Evolutionary conservation across 2,329 filamentous ascomycete species (phyloP).

Genomic region (Scopulariopsis brevicaulis): DNA sequence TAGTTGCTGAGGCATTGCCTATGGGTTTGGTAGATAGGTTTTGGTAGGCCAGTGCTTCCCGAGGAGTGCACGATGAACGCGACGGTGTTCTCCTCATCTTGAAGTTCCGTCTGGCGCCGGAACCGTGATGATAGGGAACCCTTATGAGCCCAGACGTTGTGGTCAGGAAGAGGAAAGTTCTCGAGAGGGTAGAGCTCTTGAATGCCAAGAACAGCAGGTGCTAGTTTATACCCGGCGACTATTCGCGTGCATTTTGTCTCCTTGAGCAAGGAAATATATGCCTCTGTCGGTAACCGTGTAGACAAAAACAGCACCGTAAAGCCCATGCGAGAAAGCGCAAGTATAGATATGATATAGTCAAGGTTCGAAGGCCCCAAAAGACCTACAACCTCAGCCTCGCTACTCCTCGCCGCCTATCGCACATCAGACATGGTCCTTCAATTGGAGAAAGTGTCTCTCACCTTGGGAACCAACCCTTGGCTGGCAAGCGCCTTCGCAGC

Average conservation of each 20-base stretch:
- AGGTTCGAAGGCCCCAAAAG: slow-evolving; percentile 36
- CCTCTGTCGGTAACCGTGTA: slow-evolving; percentile 36
- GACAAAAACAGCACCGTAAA: slow-evolving; percentile 42
- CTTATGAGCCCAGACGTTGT: neutral
- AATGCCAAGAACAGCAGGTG: neutral
- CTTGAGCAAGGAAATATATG: slow-evolving; percentile 33
- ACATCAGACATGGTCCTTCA: neutral
- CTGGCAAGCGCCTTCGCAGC: neutral
- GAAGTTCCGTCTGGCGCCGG: neutral
- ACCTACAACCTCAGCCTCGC: slow-evolving; percentile 16
- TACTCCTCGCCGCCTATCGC: neutral
- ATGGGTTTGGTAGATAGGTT: slow-evolving; percentile 42
- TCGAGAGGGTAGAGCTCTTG: neutral
- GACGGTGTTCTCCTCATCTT: slow-evolving; percentile 4
- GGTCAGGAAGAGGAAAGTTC: neutral
- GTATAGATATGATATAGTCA: slow-evolving; percentile 37
- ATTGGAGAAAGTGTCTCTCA: neutral
- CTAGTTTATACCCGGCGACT: neutral
- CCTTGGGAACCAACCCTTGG: neutral
- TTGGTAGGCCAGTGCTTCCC: slow-evolving; percentile 42
- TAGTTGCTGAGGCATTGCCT: slow-evolving; percentile 31
- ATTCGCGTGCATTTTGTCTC: slow-evolving; percentile 21
- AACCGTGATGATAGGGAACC: neutral
- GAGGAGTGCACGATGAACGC: slow-evolving; percentile 22
- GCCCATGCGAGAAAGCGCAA: slow-evolving; percentile 39